phyloP scores from a whole-genome alignment of 345 rosid species.

The Eucalyptus virginea region DNA sequence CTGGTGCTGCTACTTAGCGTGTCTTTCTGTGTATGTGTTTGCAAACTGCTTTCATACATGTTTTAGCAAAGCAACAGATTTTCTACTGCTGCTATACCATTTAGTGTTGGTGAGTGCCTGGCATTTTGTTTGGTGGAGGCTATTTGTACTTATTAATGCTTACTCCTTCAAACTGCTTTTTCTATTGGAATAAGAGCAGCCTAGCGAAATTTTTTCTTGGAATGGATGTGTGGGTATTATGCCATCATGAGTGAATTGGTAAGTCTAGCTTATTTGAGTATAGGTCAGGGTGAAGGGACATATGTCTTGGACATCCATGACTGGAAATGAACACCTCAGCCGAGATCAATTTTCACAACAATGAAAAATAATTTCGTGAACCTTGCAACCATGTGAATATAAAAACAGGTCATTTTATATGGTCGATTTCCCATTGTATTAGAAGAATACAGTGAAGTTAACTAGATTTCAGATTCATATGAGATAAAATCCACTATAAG shows the following conservation, averaged over 20 bases:
- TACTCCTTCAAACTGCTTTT: not conserved
- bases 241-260: not conserved
- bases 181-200: not conserved
- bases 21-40: not conserved
- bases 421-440: not conserved
- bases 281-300: not conserved
- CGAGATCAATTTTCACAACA: not conserved
- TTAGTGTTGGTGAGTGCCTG: not conserved
- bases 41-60: not conserved
- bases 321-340: not conserved
- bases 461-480: not conserved
- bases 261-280: not conserved
- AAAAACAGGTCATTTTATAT: not conserved
- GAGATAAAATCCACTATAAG: not conserved
- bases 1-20: not conserved
- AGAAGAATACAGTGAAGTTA: accelerated
- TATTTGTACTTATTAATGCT: not conserved
- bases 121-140: not conserved
- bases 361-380: not conserved
- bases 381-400: not conserved
- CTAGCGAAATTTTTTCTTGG: not conserved
- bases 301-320: not conserved
- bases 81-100: not conserved
- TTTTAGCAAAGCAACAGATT: not conserved
- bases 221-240: not conserved